phyloP scores from a whole-genome alignment of 169 alveolate genomes.

The Eimeria nieschulzi region DNA sequence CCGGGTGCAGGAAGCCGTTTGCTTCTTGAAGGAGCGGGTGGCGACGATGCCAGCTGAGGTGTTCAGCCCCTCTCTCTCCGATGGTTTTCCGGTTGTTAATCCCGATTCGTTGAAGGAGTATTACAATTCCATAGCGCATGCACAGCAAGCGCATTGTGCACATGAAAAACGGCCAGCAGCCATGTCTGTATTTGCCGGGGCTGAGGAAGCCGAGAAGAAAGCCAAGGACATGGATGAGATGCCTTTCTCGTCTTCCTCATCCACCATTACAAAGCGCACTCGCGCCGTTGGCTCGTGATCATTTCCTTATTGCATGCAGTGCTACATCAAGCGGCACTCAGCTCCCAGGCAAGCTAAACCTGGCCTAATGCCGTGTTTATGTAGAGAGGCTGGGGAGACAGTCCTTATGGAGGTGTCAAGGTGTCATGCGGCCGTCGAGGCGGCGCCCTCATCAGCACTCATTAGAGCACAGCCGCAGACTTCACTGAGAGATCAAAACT shows the following conservation, averaged over 20 bases:
- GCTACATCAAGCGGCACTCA: too few species aligned
- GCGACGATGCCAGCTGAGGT: constrained; percentile 64
- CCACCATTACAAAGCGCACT: constrained; percentile 63
- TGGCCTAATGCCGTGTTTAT: too few species aligned
- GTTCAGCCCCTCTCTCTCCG: constrained; percentile 60
- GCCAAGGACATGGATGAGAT: constrained; percentile 51
- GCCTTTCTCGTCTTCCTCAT: constrained; percentile 56
- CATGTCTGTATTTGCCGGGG: neutral
- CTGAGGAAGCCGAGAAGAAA: constrained; percentile 50
- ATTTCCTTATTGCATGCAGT: neutral
- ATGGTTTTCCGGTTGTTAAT: constrained; percentile 47
- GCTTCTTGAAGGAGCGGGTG: constrained; percentile 62
- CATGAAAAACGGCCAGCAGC: constrained; percentile 37
- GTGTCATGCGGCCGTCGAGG: too few species aligned
- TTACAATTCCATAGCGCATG: constrained; percentile 47
- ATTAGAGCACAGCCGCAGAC: too few species aligned
- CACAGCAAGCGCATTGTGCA: constrained; percentile 28
- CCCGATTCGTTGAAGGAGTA: constrained; percentile 53
- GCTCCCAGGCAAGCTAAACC: too few species aligned
- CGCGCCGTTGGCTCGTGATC: constrained; percentile 55
- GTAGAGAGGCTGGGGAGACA: too few species aligned
- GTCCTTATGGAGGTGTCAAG: too few species aligned
- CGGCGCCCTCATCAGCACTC: too few species aligned
- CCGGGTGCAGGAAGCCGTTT: constrained; percentile 61
- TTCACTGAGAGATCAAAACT: too few species aligned